Evolutionary conservation across 1,284 basidiomycete species (phyloP).

Genomic region (Ustilago bromivora): DNA sequence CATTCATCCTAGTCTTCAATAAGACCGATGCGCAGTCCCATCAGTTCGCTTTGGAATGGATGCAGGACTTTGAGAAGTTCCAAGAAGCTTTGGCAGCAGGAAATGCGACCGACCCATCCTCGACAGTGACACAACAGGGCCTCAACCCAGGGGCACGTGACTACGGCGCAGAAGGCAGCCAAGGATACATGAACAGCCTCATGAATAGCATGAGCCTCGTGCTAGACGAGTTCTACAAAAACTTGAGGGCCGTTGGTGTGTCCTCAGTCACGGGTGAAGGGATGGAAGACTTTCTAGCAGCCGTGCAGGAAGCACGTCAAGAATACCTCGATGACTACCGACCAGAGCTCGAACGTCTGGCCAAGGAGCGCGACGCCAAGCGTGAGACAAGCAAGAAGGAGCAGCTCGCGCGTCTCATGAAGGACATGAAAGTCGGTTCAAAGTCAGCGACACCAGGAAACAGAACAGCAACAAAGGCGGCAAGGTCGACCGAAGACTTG

Average conservation of each 20-base stretch:
- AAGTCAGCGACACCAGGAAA: slow-evolving; percentile 5
- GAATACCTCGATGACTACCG: slow-evolving; percentile 92
- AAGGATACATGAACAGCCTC: slow-evolving; percentile 96
- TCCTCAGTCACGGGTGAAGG: slow-evolving; percentile 95
- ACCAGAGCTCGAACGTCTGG: slow-evolving; percentile 84
- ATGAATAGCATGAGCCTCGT: slow-evolving; percentile 99
- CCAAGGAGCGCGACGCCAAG: slow-evolving; percentile 74
- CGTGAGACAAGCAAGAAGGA: slow-evolving; percentile 77
- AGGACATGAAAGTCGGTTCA: slow-evolving; percentile 77
- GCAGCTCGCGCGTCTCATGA: slow-evolving; percentile 84
- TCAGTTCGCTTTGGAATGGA: slow-evolving; percentile 95
- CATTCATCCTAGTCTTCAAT: slow-evolving; percentile 98
- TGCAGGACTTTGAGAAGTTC: slow-evolving; percentile 90
- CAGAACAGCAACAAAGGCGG: slow-evolving; percentile 14
- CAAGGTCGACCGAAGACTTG: slow-evolving; percentile 37
- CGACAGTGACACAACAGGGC: slow-evolving; percentile 34
- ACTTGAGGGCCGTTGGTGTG: slow-evolving; percentile 94
- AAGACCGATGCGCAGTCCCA: slow-evolving; percentile 93
- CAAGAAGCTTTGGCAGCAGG: slow-evolving; percentile 72
- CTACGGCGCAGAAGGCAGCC: slow-evolving; percentile 71
- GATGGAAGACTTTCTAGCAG: slow-evolving; percentile 88
- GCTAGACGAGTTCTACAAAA: slow-evolving; percentile 98
- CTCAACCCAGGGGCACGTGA: slow-evolving; percentile 31
- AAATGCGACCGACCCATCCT: slow-evolving; percentile 72
- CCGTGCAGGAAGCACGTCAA: slow-evolving; percentile 85